Conservation (phyloP, 2,329 filamentous ascomycete species). For the Verticillium tricorpus region DNA sequence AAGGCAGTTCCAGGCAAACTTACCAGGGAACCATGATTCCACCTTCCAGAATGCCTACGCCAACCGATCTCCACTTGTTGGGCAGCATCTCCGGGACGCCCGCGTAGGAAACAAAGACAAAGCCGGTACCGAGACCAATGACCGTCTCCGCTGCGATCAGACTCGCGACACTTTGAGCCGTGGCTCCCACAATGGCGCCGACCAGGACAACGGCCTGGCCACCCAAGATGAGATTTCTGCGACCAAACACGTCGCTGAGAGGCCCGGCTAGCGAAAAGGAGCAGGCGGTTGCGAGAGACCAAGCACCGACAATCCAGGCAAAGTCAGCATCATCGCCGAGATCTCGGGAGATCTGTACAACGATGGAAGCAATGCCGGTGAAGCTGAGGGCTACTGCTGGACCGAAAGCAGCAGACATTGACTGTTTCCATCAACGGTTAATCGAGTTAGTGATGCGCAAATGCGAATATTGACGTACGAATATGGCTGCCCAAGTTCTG, state of each 20-base stretch:
- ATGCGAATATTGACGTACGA: neutral
- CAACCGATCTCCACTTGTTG: conserved; percentile 24
- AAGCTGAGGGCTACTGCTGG: conserved; percentile 9
- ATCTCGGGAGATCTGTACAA: conserved; percentile 8
- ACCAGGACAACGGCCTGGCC: conserved; percentile 5
- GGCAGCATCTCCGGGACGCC: conserved; percentile 27
- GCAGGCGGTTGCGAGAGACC: conserved; percentile 11
- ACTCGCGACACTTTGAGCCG: conserved; percentile 16
- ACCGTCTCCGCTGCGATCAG: conserved; percentile 23
- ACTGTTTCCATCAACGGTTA: neutral
- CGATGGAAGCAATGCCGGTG: conserved; percentile 7
- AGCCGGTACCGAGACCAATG: conserved; percentile 25
- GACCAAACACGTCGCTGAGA: conserved; percentile 11
- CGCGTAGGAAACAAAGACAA: conserved; percentile 27
- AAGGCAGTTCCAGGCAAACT: conserved; percentile 9
- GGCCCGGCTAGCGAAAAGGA: conserved; percentile 11
- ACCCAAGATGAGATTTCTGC: conserved; percentile 7
- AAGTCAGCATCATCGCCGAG: conserved; percentile 7
- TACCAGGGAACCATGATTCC: conserved; percentile 9
- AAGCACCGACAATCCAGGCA: conserved; percentile 11
- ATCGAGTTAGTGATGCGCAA: too few species aligned
- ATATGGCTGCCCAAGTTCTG: conserved; percentile 11
- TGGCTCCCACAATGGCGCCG: conserved; percentile 18
- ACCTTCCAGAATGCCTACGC: conserved; percentile 11
- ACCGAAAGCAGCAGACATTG: conserved; percentile 9